phyloP scores from a whole-genome alignment of 257 asterid species.

The Leptodermis oblonga region DNA sequence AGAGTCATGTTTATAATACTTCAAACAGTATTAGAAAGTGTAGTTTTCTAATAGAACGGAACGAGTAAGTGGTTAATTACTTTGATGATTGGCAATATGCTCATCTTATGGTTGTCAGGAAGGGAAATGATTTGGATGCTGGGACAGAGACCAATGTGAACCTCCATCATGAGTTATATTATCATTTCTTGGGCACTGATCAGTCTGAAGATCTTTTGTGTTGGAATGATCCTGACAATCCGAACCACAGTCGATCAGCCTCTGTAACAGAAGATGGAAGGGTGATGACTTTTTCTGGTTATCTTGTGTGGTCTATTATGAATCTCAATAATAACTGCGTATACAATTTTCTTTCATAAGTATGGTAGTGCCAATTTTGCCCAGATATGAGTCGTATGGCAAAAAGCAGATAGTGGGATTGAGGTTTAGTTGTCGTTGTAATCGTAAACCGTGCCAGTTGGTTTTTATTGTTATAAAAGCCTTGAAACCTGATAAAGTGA shows the following conservation, averaged over 20 bases:
- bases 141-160: constrained; percentile 84
- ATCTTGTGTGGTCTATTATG: too few relatives aligned
- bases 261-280: constrained; percentile 85
- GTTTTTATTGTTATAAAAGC: not conserved
- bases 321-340: not conserved
- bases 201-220: constrained; percentile 88
- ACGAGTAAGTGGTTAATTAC: too few relatives aligned
- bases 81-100: not conserved
- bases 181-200: constrained; percentile 81
- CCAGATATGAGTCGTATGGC: too few relatives aligned
- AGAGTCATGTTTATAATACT: too few relatives aligned
- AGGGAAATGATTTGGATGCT: constrained; percentile 64
- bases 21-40: too few relatives aligned
- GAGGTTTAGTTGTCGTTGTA: not conserved
- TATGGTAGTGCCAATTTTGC: not conserved
- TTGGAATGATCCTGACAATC: constrained; percentile 81
- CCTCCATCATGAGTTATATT: constrained; percentile 78
- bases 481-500: too few relatives aligned
- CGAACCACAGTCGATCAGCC: constrained; percentile 61
- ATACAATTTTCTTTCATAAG: not conserved
- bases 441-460: not conserved
- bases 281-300: constrained; percentile 36
- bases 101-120: constrained; percentile 39
- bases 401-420: too few relatives aligned
- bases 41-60: too few relatives aligned